A percentile compares a stretch with the other conserved stretches of the same genome.
Evolutionary conservation across 2,329 filamentous ascomycete genomes (phyloP).

Genomic region (Cucurbitaria berberidis): DNA sequence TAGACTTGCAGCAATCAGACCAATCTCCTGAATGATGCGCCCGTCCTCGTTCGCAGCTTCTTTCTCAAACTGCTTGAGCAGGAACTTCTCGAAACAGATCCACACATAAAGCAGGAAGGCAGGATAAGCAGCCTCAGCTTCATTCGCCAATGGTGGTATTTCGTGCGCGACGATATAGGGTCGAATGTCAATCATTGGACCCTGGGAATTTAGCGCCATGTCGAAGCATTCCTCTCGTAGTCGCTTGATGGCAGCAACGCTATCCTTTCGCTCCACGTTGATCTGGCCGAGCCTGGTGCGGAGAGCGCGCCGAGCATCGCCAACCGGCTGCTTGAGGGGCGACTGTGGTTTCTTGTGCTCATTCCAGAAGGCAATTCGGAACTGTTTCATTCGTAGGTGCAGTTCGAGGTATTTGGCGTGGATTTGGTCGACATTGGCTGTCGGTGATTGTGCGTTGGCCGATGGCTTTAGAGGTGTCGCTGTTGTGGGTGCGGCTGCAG

Average conservation of each 20-base stretch:
- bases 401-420: slow-evolving; percentile 45
- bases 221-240: slow-evolving; percentile 41
- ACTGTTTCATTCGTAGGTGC: slow-evolving; percentile 46
- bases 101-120: slow-evolving; percentile 69
- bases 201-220: slow-evolving; percentile 26
- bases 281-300: slow-evolving; percentile 44
- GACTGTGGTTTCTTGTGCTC: slow-evolving; percentile 29
- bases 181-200: slow-evolving; percentile 45
- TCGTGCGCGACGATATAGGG: slow-evolving; percentile 44
- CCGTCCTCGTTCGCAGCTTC: slow-evolving; percentile 49
- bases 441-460: slow-evolving; percentile 10
- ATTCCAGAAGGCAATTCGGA: slow-evolving; percentile 39
- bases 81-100: slow-evolving; percentile 75
- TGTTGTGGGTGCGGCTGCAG: slow-evolving; percentile 6
- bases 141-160: slow-evolving; percentile 35
- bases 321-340: slow-evolving; percentile 37
- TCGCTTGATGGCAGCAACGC: slow-evolving; percentile 32
- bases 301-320: slow-evolving; percentile 42
- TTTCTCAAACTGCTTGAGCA: slow-evolving; percentile 66
- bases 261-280: slow-evolving; percentile 35
- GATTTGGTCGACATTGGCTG: slow-evolving; percentile 34
- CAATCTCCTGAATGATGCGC: slow-evolving; percentile 72
- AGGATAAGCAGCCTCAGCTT: slow-evolving; percentile 51
- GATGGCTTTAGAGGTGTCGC: slow-evolving; percentile 8
- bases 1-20: slow-evolving; percentile 75